Conservation (phyloP, 371 early-diverging fungal genomes). For the Saksenaea oblongispora region DNA sequence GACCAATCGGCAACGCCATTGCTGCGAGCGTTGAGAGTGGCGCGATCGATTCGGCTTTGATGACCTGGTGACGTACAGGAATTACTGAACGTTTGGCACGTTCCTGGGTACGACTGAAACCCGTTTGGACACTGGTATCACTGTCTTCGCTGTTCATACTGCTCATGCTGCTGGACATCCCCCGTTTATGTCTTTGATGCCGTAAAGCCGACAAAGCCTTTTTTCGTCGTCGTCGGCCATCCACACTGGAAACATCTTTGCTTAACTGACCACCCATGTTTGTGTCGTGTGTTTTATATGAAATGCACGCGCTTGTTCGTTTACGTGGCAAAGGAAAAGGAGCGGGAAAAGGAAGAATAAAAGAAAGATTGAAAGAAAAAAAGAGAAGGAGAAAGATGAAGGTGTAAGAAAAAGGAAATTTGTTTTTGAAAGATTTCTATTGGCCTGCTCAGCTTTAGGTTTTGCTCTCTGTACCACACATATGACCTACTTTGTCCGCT, state of each 20-base stretch:
- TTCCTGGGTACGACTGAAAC: neutral
- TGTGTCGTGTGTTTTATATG: too few relatives aligned
- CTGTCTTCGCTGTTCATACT: neutral
- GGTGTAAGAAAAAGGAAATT: neutral
- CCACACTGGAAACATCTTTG: neutral
- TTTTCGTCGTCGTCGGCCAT: neutral
- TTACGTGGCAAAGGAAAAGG: neutral
- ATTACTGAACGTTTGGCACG: conserved; percentile 4
- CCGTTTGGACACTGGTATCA: neutral
- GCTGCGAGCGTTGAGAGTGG: conserved; percentile 14
- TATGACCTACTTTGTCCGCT: neutral
- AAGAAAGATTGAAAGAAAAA: too few relatives aligned
- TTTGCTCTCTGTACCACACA: neutral
- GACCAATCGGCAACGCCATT: neutral
- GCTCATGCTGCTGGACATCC: neutral
- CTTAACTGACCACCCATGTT: neutral
- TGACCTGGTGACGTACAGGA: conserved; percentile 31
- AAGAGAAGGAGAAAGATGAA: neutral
- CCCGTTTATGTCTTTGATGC: neutral
- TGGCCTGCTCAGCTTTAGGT: neutral
- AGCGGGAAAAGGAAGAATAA: neutral
- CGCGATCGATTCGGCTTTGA: conserved; percentile 18
- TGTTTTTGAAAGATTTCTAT: neutral
- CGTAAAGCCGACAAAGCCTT: neutral
- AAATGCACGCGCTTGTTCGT: too few relatives aligned